A percentile compares a stretch with the other conserved stretches of the same genome.
Conservation (phyloP, 2,329 filamentous ascomycete species). For the Pezicula carpinea region DNA sequence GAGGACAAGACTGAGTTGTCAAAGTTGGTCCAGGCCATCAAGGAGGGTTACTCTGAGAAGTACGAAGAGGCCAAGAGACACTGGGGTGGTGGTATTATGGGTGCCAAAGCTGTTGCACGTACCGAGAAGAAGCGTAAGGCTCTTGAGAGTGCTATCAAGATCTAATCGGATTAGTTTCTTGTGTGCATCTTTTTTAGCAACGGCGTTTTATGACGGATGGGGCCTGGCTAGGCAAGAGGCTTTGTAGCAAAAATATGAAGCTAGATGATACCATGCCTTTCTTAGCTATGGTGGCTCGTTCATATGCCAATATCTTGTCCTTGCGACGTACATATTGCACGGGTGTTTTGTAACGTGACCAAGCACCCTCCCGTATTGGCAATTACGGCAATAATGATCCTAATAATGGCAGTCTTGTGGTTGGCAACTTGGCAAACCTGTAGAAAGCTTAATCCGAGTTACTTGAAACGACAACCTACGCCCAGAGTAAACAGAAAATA, state of each 20-base stretch:
- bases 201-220: conserved; percentile 29
- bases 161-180: conserved; percentile 53
- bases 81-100: conserved; percentile 99
- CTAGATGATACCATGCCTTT: conserved; percentile 29
- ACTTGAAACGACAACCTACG: too few species aligned
- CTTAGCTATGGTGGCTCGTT: neutral
- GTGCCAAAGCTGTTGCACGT: conserved; percentile 79
- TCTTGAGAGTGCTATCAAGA: conserved; percentile 92
- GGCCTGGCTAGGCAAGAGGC: conserved; percentile 23
- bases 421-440: too few species aligned
- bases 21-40: conserved; percentile 93
- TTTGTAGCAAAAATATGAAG: conserved; percentile 25
- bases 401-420: too few species aligned
- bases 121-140: conserved; percentile 74
- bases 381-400: too few species aligned
- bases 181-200: conserved; percentile 18
- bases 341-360: neutral
- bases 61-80: conserved; percentile 85
- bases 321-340: neutral
- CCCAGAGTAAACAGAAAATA: too few species aligned
- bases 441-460: too few species aligned
- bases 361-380: too few species aligned
- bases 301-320: conserved; percentile 4
- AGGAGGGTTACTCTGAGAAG: conserved; percentile 97
- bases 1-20: conserved; percentile 98